These are phyloP conservation scores for Diutina sp. DNA, from an alignment of 1,139 yeast genomes.

Conservation along the genomic window DNA sequence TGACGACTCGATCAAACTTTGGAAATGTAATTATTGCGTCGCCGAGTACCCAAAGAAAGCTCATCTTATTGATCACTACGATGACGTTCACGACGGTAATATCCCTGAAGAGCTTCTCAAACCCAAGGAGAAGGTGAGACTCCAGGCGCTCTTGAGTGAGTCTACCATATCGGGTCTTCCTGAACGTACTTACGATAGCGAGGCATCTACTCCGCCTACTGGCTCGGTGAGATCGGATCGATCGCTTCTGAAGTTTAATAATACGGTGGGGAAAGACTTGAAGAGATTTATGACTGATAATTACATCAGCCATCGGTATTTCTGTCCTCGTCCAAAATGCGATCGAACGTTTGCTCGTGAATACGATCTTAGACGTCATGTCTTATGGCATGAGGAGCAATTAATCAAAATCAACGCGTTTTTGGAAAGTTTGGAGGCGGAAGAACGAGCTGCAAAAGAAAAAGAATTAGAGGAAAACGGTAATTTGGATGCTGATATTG, in stretches of 20 bases:
- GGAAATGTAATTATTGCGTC: slow-evolving; percentile 48
- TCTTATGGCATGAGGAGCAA: slow-evolving; percentile 40
- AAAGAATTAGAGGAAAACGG: not conserved
- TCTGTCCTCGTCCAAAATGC: slow-evolving; percentile 38
- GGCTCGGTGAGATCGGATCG: slow-evolving; percentile 16
- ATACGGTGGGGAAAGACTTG: slow-evolving; percentile 15
- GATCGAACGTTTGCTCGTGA: slow-evolving; percentile 31
- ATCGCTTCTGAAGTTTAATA: slow-evolving; percentile 8
- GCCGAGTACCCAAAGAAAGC: slow-evolving; percentile 22
- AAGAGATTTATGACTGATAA: slow-evolving; percentile 8
- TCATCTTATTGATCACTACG: slow-evolving; percentile 30
- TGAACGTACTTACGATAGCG: slow-evolving; percentile 5
- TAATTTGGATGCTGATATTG: slow-evolving; percentile 4
- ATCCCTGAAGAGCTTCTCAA: slow-evolving; percentile 11
- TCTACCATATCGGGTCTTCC: slow-evolving; percentile 5
- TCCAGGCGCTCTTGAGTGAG: slow-evolving; percentile 7
- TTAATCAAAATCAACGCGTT: slow-evolving; percentile 19
- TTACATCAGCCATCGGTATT: slow-evolving; percentile 17
- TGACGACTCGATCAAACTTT: slow-evolving; percentile 35
- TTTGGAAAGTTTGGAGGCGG: slow-evolving; percentile 15
- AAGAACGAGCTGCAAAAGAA: slow-evolving; percentile 1
- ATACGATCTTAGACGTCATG: slow-evolving; percentile 38
- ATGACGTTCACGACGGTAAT: slow-evolving; percentile 27
- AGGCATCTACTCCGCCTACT: slow-evolving; percentile 12
- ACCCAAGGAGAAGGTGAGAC: slow-evolving; percentile 1